These are phyloP conservation scores for Penicillium waksmanii DNA, from an alignment of 495 filamentous ascomycete genomes.

Conservation along the genomic window DNA sequence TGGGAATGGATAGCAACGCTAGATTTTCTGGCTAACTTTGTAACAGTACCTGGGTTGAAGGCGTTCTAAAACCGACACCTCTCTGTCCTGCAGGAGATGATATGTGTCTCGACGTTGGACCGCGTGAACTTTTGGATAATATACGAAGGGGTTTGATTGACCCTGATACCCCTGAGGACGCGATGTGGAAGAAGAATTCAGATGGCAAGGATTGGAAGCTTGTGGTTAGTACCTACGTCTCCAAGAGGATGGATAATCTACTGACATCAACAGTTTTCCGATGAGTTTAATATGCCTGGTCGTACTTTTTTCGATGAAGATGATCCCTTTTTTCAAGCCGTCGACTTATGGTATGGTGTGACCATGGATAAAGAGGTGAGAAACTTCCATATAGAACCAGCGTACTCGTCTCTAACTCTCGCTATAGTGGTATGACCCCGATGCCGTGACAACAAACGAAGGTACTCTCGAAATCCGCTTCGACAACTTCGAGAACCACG, in stretches of 20 bases:
- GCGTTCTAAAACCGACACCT: slow-evolving; percentile 26
- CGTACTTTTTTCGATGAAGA: slow-evolving; percentile 76
- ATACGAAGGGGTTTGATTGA: slow-evolving; percentile 66
- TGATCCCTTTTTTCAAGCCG: slow-evolving; percentile 71
- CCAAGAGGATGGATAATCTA: neutral
- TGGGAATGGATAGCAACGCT: neutral
- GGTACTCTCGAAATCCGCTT: slow-evolving; percentile 70
- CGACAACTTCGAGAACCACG: slow-evolving; percentile 69
- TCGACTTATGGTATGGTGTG: slow-evolving; percentile 81
- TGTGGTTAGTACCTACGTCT: slow-evolving; percentile 52
- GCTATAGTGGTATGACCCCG: slow-evolving; percentile 75
- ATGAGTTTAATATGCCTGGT: slow-evolving; percentile 74
- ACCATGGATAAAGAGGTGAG: slow-evolving; percentile 71
- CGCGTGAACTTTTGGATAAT: slow-evolving; percentile 61
- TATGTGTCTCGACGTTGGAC: slow-evolving; percentile 62
- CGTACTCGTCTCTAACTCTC: slow-evolving; percentile 4
- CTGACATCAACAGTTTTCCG: slow-evolving; percentile 60
- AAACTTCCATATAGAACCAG: slow-evolving; percentile 6
- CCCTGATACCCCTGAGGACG: slow-evolving; percentile 68
- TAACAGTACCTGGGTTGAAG: slow-evolving; percentile 60
- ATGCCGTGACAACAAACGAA: slow-evolving; percentile 69
- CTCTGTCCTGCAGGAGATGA: slow-evolving; percentile 47
- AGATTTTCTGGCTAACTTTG: slow-evolving; percentile 18
- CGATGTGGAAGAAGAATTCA: slow-evolving; percentile 55
- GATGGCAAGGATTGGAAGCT: slow-evolving; percentile 67